Percentiles rank a stretch among this genome's conserved stretches.
Conservation (phyloP, 306 rosid genomes). For the Ormosia emarginata region DNA sequence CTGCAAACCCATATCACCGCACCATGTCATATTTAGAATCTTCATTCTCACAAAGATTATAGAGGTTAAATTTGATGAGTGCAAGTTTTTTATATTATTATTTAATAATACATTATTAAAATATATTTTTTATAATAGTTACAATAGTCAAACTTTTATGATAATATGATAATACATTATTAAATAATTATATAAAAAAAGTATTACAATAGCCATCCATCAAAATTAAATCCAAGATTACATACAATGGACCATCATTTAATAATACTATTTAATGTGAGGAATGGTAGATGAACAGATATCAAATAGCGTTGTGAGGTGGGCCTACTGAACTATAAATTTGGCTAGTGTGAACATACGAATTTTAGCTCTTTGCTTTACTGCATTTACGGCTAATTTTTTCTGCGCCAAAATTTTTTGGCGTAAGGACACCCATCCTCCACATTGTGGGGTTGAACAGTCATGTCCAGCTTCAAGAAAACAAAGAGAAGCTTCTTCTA, state of each 20-base stretch:
- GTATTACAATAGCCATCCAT: background rate
- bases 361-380: background rate
- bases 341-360: conserved; percentile 13
- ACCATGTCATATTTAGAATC: background rate
- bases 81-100: too few species aligned
- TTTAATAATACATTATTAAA: too few species aligned
- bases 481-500: background rate
- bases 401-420: background rate
- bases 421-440: background rate
- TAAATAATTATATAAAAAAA: too few species aligned
- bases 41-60: conserved; percentile 5
- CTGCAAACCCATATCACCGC: background rate
- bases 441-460: background rate
- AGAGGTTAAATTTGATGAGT: too few species aligned
- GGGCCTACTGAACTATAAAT: conserved; percentile 1
- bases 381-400: background rate
- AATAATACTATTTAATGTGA: conserved; percentile 24
- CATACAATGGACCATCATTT: conserved; percentile 12
- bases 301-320: background rate
- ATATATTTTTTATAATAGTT: too few species aligned
- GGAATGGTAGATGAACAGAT: conserved; percentile 20
- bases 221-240: too few species aligned
- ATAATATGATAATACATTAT: too few species aligned
- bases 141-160: too few species aligned
- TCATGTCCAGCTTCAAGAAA: background rate